A percentile compares a stretch with the other conserved stretches of the same genome.
Conservation (phyloP, 257 asterid species). For the Fraxinus anomala region DNA sequence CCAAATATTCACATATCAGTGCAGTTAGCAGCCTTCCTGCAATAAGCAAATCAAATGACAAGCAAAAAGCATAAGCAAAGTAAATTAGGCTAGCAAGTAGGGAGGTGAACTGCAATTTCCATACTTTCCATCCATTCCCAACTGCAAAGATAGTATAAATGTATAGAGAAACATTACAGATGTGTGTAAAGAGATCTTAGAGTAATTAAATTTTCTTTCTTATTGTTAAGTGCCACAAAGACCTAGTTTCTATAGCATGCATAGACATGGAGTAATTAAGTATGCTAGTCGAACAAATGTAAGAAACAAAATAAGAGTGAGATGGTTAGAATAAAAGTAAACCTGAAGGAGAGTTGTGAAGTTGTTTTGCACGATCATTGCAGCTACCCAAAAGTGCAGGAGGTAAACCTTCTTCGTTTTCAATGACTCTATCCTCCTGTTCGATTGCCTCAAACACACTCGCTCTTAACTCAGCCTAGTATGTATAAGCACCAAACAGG, state of each 20-base stretch:
- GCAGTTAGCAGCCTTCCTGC: conserved; percentile 85
- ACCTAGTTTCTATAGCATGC: background rate
- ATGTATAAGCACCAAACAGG: background rate
- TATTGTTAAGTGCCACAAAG: background rate
- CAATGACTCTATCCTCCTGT: conserved; percentile 82
- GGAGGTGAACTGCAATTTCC: background rate
- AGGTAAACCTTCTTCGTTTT: conserved; percentile 80
- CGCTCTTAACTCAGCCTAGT: conserved; percentile 92
- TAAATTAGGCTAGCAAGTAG: conserved; percentile 3
- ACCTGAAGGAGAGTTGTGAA: conserved; percentile 96
- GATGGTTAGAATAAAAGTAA: conserved; percentile 8
- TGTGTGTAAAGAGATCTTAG: background rate
- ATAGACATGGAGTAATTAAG: background rate
- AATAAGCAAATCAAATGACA: conserved; percentile 3
- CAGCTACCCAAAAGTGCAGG: conserved; percentile 96
- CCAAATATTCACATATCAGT: conserved; percentile 79
- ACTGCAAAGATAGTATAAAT: background rate
- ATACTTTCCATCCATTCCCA: background rate
- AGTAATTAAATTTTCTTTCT: background rate
- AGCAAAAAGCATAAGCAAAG: background rate
- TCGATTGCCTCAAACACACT: conserved; percentile 97
- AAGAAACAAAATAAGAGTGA: background rate
- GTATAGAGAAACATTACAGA: background rate
- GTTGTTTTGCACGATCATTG: conserved; percentile 93
- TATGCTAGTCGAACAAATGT: background rate